A percentile compares a stretch with the other conserved stretches of the same genome.
Conservation (phyloP, 164 flowering plant genomes). For the Umbellularia californica region DNA sequence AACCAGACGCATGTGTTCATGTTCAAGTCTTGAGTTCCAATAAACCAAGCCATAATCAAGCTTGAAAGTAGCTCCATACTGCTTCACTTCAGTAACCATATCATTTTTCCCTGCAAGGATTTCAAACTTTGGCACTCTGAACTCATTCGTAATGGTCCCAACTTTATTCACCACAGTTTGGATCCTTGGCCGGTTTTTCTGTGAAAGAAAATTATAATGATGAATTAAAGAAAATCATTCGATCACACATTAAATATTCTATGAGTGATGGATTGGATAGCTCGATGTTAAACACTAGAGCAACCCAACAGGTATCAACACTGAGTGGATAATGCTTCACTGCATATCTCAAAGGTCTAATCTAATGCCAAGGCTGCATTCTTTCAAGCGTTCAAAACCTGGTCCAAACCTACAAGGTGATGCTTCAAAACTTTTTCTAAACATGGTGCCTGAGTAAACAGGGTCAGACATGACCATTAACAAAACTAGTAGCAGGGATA, state of each 20-base stretch:
- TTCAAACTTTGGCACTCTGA: conserved; percentile 93
- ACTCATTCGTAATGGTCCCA: conserved; percentile 90
- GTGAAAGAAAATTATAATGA: conserved; percentile 16
- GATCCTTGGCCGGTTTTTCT: conserved; percentile 96
- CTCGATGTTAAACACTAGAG: not conserved
- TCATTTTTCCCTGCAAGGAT: conserved; percentile 72
- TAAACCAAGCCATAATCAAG: conserved; percentile 92
- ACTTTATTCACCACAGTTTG: conserved; percentile 91
- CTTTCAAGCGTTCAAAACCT: no score
- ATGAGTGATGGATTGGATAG: not conserved
- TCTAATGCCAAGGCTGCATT: no score
- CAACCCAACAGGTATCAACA: not conserved
- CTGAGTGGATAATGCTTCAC: not conserved
- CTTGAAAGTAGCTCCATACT: conserved; percentile 91
- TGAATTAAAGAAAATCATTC: not conserved
- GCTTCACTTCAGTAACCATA: conserved; percentile 95
- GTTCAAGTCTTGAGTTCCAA: conserved; percentile 99
- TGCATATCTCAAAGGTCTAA: no score
- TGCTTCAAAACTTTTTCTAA: no score
- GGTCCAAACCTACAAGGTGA: no score
- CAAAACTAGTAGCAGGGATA: no score
- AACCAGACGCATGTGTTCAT: conserved; percentile 82
- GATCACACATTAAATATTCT: not conserved
- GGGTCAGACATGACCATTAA: no score
- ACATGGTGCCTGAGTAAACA: no score